Evolutionary conservation across 140 eudicot species (phyloP), one percentile per base, ranked within the genome.

Genomic region (Oenanthe javanica): DNA sequence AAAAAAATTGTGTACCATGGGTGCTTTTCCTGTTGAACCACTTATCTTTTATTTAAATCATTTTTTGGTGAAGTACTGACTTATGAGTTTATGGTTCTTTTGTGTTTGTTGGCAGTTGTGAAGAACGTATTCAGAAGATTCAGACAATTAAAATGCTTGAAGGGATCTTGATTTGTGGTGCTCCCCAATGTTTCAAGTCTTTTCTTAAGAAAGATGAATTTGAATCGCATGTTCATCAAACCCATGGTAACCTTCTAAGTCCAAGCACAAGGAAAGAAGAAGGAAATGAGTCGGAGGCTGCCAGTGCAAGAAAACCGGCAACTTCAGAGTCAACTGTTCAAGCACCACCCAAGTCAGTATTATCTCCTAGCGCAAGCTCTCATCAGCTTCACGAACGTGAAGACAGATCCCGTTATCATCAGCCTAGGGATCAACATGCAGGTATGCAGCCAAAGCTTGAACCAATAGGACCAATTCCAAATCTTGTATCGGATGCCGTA

Each of bases 101-200:
- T 48, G 9, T 75, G 78, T 72, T 67, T 72, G 49, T 78, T 1
- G 79, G 55, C 90, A 95, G 99, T 79, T 96, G 99, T 79, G 97
- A 93, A 80, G 98, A 93, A 54, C 98, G 99, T 43, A 88, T 96
- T 54, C 99, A 96, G 84, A 96, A 93, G 89, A 96, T 96, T 71
- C 99, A 96, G 70, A 96, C 98, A 21, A 93, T 96, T 79, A 96
- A 96, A 86, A 81, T 91, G 93, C 86, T 8, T 48, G 99, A 96
- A 86, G 97, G 97, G 45, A 88, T 96, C 72, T 91, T 85, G 71
- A 64, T 96, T 70, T 96, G 99, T 77, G 99, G 97, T 52, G 99
- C 98, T 40, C 97, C 99, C 55, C 98, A 89, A 48, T 95, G 99
- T 79, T 87, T 95, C 54, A 95, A 95, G 82, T 95, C 99, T 43